Conservation (phyloP, 2,329 filamentous ascomycete species). For the Paraphoma sp. region DNA sequence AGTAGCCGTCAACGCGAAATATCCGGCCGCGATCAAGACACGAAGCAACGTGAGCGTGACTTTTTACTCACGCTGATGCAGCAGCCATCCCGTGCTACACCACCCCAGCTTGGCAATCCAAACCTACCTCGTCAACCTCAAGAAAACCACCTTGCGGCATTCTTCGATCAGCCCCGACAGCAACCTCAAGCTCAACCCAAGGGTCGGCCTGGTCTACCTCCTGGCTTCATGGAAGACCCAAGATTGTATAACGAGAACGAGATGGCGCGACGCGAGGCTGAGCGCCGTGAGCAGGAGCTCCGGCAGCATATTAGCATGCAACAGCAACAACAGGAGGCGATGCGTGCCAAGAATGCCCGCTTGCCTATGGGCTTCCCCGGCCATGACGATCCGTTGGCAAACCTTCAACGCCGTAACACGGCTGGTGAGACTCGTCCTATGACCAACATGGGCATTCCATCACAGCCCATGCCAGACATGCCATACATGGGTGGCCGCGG, state of each 20-base stretch:
- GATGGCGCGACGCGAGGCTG: conserved; percentile 40
- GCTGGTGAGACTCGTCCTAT: conserved; percentile 45
- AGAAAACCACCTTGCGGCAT: conserved; percentile 40
- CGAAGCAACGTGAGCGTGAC: conserved; percentile 72
- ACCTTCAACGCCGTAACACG: conserved; percentile 47
- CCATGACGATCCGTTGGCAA: conserved; percentile 41
- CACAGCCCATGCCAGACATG: conserved; percentile 45
- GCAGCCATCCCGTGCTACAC: conserved; percentile 51
- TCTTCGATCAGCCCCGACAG: conserved; percentile 43
- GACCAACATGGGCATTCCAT: conserved; percentile 52
- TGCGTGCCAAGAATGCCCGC: conserved; percentile 41
- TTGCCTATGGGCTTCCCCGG: conserved; percentile 41
- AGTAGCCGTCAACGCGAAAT: conserved; percentile 49
- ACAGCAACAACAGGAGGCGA: conserved; percentile 43
- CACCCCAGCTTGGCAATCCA: conserved; percentile 41
- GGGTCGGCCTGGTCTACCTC: conserved; percentile 43
- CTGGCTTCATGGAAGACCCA: conserved; percentile 47
- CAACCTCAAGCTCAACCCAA: conserved; percentile 48
- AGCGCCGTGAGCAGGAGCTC: conserved; percentile 39
- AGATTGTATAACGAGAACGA: conserved; percentile 42
- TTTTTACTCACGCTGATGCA: conserved; percentile 88
- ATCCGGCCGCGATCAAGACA: conserved; percentile 44
- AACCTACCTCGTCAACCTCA: conserved; percentile 44
- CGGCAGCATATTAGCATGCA: conserved; percentile 33
- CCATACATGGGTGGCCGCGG: conserved; percentile 41